These are phyloP conservation scores for Fagopyrum esculentum DNA, from an alignment of 148 eudicot genomes.

Conservation along the genomic window DNA sequence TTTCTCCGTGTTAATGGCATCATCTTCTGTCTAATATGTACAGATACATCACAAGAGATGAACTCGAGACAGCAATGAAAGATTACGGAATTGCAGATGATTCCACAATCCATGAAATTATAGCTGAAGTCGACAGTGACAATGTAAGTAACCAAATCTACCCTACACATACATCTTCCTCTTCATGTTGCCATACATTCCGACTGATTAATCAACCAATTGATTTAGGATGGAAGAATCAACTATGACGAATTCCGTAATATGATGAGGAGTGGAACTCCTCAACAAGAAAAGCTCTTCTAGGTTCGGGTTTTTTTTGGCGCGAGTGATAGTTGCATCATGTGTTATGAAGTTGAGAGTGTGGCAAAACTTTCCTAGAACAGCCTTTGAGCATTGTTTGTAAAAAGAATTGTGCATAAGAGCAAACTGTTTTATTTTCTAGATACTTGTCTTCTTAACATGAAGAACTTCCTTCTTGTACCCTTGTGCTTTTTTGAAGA, in stretches of 20 bases:
- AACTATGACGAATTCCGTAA: slow-evolving; percentile 73
- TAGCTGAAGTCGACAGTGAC: slow-evolving; percentile 79
- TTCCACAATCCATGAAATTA: slow-evolving; percentile 64
- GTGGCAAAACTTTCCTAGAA: neutral
- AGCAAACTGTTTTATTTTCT: neutral
- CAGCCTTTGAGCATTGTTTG: neutral
- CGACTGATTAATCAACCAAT: neutral
- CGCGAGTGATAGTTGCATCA: neutral
- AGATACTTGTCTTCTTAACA: neutral
- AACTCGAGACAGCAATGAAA: slow-evolving; percentile 79
- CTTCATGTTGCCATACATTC: neutral
- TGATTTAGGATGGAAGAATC: slow-evolving; percentile 70
- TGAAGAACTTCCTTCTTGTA: neutral
- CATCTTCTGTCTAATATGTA: neutral
- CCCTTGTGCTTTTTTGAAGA: neutral
- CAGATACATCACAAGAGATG: slow-evolving; percentile 80
- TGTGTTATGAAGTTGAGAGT: neutral
- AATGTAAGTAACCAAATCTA: slow-evolving; percentile 39
- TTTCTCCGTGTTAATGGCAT: neutral
- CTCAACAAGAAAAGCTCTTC: slow-evolving; percentile 32
- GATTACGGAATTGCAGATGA: slow-evolving; percentile 81
- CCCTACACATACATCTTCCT: neutral
- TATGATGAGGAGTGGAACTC: slow-evolving; percentile 87
- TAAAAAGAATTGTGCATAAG: slow-evolving; percentile 12
- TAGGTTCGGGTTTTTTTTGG: slow-evolving; percentile 8